These are phyloP conservation scores for Phytopythium montanum DNA, from an alignment of 352 stramenopile species.

Conservation along the genomic window DNA sequence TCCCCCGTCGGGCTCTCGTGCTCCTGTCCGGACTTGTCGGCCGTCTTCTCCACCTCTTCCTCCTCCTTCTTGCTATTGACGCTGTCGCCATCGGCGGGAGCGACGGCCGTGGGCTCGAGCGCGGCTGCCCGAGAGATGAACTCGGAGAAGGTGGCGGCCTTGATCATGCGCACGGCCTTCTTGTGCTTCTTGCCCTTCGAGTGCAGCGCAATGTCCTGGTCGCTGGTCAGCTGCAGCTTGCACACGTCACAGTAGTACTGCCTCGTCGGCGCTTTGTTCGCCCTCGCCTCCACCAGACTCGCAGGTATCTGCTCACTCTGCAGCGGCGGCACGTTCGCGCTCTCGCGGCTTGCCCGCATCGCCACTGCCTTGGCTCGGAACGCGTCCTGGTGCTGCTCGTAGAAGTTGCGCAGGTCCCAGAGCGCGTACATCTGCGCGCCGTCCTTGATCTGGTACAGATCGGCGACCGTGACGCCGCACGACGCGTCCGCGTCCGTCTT, in stretches of 20 bases:
- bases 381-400: conserved; percentile 46
- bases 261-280: conserved; percentile 24
- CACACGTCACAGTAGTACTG: conserved; percentile 71
- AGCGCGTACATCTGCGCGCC: conserved; percentile 73
- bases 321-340: conserved; percentile 1
- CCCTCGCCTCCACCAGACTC: conserved; percentile 21
- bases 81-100: neutral
- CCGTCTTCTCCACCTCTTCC: neutral
- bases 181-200: conserved; percentile 83
- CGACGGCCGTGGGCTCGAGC: conserved; percentile 8
- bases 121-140: conserved; percentile 26
- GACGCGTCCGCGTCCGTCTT: conserved; percentile 37
- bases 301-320: conserved; percentile 16
- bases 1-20: conserved; percentile 3
- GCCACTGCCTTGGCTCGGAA: conserved; percentile 43
- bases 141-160: conserved; percentile 50
- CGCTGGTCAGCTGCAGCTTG: conserved; percentile 65
- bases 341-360: conserved; percentile 11
- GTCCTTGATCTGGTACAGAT: conserved; percentile 58
- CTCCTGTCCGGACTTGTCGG: neutral
- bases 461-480: conserved; percentile 39
- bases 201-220: conserved; percentile 72
- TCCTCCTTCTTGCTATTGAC: neutral
- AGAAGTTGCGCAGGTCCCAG: conserved; percentile 56
- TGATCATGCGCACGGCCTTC: conserved; percentile 54